These are phyloP conservation scores for Aegle marmelos DNA, from an alignment of 345 rosid species.

Conservation along the genomic window DNA sequence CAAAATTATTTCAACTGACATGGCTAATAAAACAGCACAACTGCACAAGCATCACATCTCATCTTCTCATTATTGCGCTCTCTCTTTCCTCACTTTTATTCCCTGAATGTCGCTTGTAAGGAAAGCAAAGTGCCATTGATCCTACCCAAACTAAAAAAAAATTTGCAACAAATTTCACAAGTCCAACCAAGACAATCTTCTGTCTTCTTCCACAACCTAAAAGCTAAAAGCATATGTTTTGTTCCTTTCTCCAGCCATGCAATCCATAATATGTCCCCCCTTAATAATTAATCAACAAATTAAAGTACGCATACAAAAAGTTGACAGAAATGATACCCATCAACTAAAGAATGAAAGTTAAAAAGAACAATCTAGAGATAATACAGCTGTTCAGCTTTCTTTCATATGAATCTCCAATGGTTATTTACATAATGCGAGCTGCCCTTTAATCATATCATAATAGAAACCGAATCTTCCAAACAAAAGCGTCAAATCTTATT, in stretches of 20 bases:
- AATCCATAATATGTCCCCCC: background rate
- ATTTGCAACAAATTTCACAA: background rate
- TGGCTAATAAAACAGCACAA: background rate
- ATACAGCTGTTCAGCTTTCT: background rate
- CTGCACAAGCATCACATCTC: background rate
- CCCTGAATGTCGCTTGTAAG: background rate
- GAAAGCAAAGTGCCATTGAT: background rate
- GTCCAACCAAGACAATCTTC: background rate
- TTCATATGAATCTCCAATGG: background rate
- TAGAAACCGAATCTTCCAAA: background rate
- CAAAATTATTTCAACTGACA: no score
- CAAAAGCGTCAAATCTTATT: background rate
- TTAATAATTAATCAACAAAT: background rate
- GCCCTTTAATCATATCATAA: background rate
- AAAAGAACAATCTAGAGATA: background rate
- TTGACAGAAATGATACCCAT: background rate
- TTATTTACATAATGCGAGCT: background rate
- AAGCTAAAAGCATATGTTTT: background rate
- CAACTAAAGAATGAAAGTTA: no score
- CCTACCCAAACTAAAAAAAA: background rate
- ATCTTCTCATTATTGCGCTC: background rate
- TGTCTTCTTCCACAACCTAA: background rate
- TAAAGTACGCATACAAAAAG: background rate
- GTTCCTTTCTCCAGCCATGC: background rate
- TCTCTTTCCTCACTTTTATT: background rate